These are phyloP conservation scores for Crithidia mellificae DNA, from an alignment of 208 protist genomes.

Conservation along the genomic window DNA sequence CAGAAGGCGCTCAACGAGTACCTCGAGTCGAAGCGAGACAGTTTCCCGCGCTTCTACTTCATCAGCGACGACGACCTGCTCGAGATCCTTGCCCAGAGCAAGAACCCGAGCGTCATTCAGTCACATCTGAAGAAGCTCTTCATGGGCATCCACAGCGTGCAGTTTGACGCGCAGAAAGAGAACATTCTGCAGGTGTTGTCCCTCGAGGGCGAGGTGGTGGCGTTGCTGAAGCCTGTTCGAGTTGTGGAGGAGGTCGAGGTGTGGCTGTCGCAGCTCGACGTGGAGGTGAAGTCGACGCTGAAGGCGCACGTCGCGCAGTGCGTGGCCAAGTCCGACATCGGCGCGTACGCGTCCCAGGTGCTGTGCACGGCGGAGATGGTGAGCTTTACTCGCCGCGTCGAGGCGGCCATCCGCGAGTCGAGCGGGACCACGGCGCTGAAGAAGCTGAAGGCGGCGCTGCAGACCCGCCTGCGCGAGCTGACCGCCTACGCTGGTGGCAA, in stretches of 20 bases:
- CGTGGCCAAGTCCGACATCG: constrained; percentile 86
- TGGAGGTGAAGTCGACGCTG: constrained; percentile 94
- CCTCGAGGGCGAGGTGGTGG: constrained; percentile 94
- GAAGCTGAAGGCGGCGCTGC: constrained; percentile 75
- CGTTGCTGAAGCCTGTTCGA: constrained; percentile 87
- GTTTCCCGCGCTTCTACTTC: constrained; percentile 98
- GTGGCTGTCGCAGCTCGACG: constrained; percentile 94
- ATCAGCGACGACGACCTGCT: constrained; percentile 99
- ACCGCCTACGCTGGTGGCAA: constrained; percentile 81
- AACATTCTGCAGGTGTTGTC: constrained; percentile 92
- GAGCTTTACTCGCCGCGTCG: constrained; percentile 90
- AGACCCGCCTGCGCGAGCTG: constrained; percentile 81
- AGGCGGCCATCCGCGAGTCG: constrained; percentile 86
- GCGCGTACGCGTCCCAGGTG: constrained; percentile 94
- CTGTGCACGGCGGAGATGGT: constrained; percentile 95
- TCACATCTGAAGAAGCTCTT: constrained; percentile 98
- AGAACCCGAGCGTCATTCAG: constrained; percentile 96
- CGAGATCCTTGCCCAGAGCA: constrained; percentile 96
- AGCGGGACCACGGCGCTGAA: constrained; percentile 65
- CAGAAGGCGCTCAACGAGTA: constrained; percentile 97
- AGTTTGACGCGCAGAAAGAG: constrained; percentile 90
- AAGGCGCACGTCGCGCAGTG: constrained; percentile 78
- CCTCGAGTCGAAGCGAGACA: constrained; percentile 97
- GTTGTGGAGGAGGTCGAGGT: constrained; percentile 95
- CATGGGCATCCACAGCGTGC: constrained; percentile 95